Conservation (phyloP, 139 green algal species). For the Tetradesmus obliquus region DNA sequence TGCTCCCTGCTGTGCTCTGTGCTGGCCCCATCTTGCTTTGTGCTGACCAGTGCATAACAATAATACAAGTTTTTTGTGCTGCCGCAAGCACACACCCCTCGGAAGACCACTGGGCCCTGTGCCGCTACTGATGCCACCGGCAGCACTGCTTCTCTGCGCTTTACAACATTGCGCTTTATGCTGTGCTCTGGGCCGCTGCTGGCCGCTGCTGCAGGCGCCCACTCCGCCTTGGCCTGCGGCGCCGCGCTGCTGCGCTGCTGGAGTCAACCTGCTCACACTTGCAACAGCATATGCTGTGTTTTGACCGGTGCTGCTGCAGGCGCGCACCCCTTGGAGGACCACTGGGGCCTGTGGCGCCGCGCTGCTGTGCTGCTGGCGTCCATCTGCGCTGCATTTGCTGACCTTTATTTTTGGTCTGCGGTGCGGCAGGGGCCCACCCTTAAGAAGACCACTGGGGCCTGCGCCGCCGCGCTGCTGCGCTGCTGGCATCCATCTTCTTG, state of each 20-base stretch:
- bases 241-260: slow-evolving; percentile 41
- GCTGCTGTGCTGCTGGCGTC: slow-evolving; percentile 67
- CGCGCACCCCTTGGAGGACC: slow-evolving; percentile 29
- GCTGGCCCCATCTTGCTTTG: neutral
- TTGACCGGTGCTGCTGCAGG: neutral
- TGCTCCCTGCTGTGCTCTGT: no score
- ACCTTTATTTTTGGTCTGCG: neutral
- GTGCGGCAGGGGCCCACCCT: neutral
- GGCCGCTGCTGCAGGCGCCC: neutral
- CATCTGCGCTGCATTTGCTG: slow-evolving; percentile 52
- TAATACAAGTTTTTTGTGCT: no score
- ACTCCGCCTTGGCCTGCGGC: neutral
- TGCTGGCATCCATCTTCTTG: neutral
- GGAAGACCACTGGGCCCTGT: slow-evolving; percentile 66
- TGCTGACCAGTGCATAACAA: no score
- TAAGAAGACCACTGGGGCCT: slow-evolving; percentile 65
- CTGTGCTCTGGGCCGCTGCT: slow-evolving; percentile 64
- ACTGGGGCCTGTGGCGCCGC: slow-evolving; percentile 69
- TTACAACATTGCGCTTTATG: no score
- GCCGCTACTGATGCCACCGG: slow-evolving; percentile 4
- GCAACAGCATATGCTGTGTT: neutral
- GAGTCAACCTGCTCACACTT: neutral
- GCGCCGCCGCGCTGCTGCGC: slow-evolving; percentile 51
- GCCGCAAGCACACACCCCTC: neutral
- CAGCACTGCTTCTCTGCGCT: no score